phyloP scores from a whole-genome alignment of 2,329 filamentous ascomycete genomes.

The Aspergillus phoenicis region DNA sequence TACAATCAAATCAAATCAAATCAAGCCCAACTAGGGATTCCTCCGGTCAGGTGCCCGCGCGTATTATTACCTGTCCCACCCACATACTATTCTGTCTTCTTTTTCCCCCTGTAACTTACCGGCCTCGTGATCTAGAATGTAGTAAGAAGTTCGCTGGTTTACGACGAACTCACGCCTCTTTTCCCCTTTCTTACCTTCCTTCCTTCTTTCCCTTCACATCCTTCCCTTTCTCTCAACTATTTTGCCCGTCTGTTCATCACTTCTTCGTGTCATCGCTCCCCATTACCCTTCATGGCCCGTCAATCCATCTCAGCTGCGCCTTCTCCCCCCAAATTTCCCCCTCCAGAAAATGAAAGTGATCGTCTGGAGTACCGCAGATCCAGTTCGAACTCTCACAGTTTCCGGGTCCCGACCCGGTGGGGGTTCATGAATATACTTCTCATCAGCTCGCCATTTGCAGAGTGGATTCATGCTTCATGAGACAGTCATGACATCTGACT shows the following conservation, averaged over 20 bases:
- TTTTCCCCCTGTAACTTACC: background rate
- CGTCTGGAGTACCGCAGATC: background rate
- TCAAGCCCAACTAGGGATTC: background rate
- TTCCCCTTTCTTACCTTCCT: background rate
- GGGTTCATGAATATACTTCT: background rate
- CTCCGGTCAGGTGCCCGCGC: background rate
- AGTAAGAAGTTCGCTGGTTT: too few species aligned
- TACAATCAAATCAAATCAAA: too few species aligned
- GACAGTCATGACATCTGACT: background rate
- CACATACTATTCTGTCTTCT: too few species aligned
- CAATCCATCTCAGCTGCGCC: background rate
- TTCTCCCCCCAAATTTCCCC: background rate
- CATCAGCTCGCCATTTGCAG: conserved; percentile 1
- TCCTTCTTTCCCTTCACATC: background rate
- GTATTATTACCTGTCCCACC: too few species aligned
- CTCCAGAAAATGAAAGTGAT: background rate
- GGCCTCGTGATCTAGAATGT: background rate
- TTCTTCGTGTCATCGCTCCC: background rate
- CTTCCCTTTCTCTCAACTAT: background rate
- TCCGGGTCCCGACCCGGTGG: background rate
- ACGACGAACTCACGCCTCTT: background rate
- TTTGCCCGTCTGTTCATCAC: background rate
- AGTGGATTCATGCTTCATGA: background rate
- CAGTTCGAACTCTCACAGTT: background rate
- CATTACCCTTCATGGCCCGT: background rate